A percentile compares a stretch with the other conserved stretches of the same genome.
Evolutionary conservation across 805 yeast genomes (phyloP).

Genomic region (Kuraishia cidri): DNA sequence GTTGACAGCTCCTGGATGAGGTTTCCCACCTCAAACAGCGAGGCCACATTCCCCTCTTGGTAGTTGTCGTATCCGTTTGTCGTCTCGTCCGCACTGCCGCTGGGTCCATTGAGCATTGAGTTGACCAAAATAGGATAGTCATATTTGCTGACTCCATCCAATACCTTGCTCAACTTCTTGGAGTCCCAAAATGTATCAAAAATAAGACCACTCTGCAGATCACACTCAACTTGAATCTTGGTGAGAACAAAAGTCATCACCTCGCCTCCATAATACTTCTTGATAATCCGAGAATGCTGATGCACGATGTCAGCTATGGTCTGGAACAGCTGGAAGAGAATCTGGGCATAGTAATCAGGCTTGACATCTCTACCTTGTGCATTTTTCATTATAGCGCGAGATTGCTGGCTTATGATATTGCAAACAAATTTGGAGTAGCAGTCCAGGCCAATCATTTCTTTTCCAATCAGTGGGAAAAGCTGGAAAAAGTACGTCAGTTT

Average conservation of each 20-base stretch:
- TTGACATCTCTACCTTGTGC: slow-evolving; percentile 24
- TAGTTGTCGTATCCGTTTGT: too few relatives aligned
- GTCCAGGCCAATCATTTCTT: slow-evolving; percentile 60
- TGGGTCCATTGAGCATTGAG: slow-evolving; percentile 13
- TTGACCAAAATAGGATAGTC: slow-evolving; percentile 36
- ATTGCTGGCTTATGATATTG: slow-evolving; percentile 71
- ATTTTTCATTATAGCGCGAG: slow-evolving; percentile 53
- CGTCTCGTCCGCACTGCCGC: slow-evolving; percentile 17
- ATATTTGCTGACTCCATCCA: slow-evolving; percentile 49
- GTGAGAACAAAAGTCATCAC: slow-evolving; percentile 62
- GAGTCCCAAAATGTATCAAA: slow-evolving; percentile 80
- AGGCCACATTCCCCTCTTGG: slow-evolving; percentile 29
- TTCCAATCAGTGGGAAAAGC: slow-evolving; percentile 78
- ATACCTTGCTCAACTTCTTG: slow-evolving; percentile 44
- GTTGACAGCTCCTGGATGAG: slow-evolving; percentile 62
- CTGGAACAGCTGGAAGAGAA: slow-evolving; percentile 65
- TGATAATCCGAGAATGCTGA: slow-evolving; percentile 79
- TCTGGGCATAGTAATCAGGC: slow-evolving; percentile 48
- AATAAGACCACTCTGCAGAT: slow-evolving; percentile 85
- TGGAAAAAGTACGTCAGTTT: slow-evolving; percentile 73
- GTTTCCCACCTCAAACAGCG: slow-evolving; percentile 61
- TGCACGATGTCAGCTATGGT: slow-evolving; percentile 76
- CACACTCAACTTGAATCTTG: slow-evolving; percentile 79
- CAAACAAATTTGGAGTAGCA: slow-evolving; percentile 85
- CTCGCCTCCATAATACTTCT: slow-evolving; percentile 56